Base-by-base conservation (phyloP, 768 basidiomycete genomes). In the Kwoniella sp. region DNA sequence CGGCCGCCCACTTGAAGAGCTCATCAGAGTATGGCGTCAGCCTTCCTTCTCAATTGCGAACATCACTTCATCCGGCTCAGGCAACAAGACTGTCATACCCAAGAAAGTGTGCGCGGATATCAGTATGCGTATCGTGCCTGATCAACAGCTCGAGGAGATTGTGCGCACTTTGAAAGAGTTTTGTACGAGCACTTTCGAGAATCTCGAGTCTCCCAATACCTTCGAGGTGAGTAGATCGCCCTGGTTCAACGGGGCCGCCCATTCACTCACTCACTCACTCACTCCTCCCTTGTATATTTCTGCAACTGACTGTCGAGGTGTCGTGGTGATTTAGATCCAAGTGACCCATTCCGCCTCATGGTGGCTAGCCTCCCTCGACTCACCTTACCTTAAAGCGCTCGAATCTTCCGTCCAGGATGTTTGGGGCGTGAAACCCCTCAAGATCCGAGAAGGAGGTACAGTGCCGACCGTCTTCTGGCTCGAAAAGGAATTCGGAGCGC, bases 381-480 rank as follows among this genome's bases (percentile, higher is more conserved):
- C 89, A 64, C 85, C 85, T 2, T 96, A 91, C 87, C 95, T 94
- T 83, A 86, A 87, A 68, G 88, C 90, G 0, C 84, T 99, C 56
- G 92, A 95, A 77, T 82, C 84, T 41, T 90, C 92, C 23, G 87
- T 99, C 0, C 83, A 85, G 55, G 88, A 90, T 51, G 92, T 94
- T 73, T 99, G 95, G 95, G 88, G 88, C 4, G 83, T 88, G 48
- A 85, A 88, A 65, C 95, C 95, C 3, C 80, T 96, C 67, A 86
- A 90, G 26, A 94, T 96, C 55, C 86, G 94, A 47, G 94, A 96
- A 83, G 94, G 94, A 77, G 94, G 94, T 38, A 92, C 92, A 5
- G 93, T 97, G 58, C 96, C 96, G 3, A 92, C 92, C 1, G 87
- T 98, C 0, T 95, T 94, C 0, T 94, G 88, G 80, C 84, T 99